phyloP scores from a whole-genome alignment of 768 basidiomycete species.

The Termitomyces sp. region DNA sequence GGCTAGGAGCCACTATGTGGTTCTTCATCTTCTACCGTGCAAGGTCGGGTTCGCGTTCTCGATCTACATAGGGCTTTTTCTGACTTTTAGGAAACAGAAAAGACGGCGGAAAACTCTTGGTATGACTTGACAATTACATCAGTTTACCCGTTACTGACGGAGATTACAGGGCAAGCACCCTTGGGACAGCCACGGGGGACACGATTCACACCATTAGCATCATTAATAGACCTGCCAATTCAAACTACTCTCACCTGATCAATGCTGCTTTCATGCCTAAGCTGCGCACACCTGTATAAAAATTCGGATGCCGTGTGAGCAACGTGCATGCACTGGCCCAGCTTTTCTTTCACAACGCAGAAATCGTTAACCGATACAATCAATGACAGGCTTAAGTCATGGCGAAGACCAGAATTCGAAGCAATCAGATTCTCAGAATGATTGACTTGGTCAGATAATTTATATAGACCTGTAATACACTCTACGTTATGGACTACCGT shows the following conservation, averaged over 20 bases:
- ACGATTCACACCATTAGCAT: conserved; percentile 32
- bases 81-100: conserved; percentile 39
- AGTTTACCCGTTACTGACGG: not conserved
- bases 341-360: not conserved
- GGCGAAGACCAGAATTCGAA: too few species aligned
- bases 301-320: not conserved
- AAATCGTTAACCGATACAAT: not conserved
- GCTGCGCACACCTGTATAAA: not conserved
- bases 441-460: not conserved
- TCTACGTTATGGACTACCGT: conserved; percentile 6
- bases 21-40: conserved; percentile 98
- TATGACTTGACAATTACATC: conserved; percentile 27
- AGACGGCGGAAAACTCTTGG: conserved; percentile 74
- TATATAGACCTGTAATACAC: not conserved
- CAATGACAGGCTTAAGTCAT: not conserved
- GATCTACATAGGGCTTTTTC: not conserved
- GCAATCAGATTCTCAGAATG: not conserved
- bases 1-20: conserved; percentile 93
- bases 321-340: not conserved
- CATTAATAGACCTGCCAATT: conserved; percentile 29
- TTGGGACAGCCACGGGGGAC: conserved; percentile 32
- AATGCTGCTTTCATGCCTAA: not conserved
- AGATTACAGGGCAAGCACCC: conserved; percentile 47
- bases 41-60: conserved; percentile 52
- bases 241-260: not conserved